Percentiles rank a stretch among this genome's conserved stretches.
Conservation (phyloP, 1,284 basidiomycete species). For the Agroathelia rolfsii region DNA sequence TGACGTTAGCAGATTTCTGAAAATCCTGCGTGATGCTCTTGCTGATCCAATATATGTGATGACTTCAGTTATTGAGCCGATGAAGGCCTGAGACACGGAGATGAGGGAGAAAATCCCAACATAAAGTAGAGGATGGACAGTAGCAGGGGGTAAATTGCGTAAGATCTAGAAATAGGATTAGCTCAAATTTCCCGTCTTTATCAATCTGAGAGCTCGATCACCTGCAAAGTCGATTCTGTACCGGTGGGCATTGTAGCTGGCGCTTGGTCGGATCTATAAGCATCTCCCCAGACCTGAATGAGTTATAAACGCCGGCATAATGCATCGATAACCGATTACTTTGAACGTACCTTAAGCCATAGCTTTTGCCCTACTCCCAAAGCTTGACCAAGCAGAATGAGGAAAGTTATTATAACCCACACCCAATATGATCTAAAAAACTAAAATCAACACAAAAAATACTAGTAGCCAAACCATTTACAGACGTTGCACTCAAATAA, state of each 20-base stretch:
- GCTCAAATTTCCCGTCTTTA: conserved; percentile 10
- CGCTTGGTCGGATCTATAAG: conserved; percentile 26
- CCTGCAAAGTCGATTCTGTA: conserved; percentile 21
- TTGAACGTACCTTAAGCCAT: conserved; percentile 53
- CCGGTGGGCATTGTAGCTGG: conserved; percentile 20
- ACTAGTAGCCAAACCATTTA: too few relatives aligned
- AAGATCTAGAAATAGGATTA: conserved; percentile 8
- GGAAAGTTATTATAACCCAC: conserved; percentile 28
- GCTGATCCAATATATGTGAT: conserved; percentile 39
- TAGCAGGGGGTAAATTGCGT: conserved; percentile 27
- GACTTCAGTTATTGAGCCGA: conserved; percentile 25
- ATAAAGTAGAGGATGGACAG: conserved; percentile 41
- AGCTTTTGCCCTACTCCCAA: conserved; percentile 38
- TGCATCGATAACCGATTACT: not conserved
- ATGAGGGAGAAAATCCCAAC: conserved; percentile 38
- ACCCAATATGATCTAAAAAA: conserved; percentile 38
- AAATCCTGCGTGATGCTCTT: conserved; percentile 35
- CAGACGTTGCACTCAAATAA: conserved; percentile 47
- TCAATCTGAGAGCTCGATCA: conserved; percentile 14
- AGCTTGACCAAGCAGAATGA: conserved; percentile 24
- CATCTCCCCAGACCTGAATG: conserved; percentile 34
- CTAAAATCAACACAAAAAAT: not conserved
- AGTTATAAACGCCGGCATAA: not conserved
- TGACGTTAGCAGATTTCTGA: conserved; percentile 28
- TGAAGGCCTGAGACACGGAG: conserved; percentile 25